These are phyloP conservation scores for Dendrostoma leiphaemia DNA, from an alignment of 2,329 filamentous ascomycete genomes.

Conservation along the genomic window DNA sequence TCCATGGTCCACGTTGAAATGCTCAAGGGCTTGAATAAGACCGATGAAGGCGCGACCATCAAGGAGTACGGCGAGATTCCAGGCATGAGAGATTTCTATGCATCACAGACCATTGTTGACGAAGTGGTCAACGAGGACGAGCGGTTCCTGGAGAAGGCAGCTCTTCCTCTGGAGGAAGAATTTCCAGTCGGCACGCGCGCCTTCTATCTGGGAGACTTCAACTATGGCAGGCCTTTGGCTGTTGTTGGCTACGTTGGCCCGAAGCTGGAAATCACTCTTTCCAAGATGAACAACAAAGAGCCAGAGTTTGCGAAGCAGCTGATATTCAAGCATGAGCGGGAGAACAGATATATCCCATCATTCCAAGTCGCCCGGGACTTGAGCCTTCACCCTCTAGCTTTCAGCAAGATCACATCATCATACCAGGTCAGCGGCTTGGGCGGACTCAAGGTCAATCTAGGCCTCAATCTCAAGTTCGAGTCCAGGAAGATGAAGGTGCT, in stretches of 20 bases:
- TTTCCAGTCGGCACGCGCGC: conserved; percentile 80
- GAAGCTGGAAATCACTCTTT: conserved; percentile 78
- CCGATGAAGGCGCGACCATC: conserved; percentile 82
- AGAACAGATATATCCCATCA: conserved; percentile 78
- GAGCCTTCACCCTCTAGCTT: conserved; percentile 76
- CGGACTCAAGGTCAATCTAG: conserved; percentile 82
- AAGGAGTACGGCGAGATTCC: conserved; percentile 90
- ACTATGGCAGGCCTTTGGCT: conserved; percentile 87
- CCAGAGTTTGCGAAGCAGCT: conserved; percentile 77
- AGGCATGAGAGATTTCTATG: conserved; percentile 84
- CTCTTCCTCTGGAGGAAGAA: conserved; percentile 87
- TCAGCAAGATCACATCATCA: conserved; percentile 95
- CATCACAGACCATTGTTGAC: conserved; percentile 88
- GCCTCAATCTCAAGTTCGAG: conserved; percentile 96
- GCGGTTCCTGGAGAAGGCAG: conserved; percentile 85
- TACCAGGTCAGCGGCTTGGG: conserved; percentile 80
- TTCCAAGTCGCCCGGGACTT: conserved; percentile 85
- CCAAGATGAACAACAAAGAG: conserved; percentile 69
- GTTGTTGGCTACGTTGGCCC: conserved; percentile 71
- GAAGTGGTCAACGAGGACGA: conserved; percentile 87
- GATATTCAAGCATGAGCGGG: conserved; percentile 66
- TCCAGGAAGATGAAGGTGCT: conserved; percentile 92
- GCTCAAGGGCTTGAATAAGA: conserved; percentile 87
- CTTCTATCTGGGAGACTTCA: conserved; percentile 93
- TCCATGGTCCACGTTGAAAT: conserved; percentile 90